Evolutionary conservation across 257 asterid species (phyloP).

Genomic region (Penstemon barbatus): DNA sequence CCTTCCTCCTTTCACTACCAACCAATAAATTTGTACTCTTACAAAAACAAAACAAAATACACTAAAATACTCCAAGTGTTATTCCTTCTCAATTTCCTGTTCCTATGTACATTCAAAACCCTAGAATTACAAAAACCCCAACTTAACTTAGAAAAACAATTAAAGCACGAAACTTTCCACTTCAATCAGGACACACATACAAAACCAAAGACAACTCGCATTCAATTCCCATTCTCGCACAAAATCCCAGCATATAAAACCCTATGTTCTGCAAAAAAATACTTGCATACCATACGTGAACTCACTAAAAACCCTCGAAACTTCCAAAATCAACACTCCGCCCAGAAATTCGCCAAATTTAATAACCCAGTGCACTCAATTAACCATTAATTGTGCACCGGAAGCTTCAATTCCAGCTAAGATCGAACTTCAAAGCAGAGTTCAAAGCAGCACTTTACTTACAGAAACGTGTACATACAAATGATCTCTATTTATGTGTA

Average conservation of each 20-base stretch:
- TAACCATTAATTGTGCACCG: conserved; percentile 22
- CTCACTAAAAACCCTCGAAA: conserved; percentile 19
- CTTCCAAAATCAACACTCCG: conserved; percentile 26
- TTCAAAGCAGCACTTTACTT: conserved; percentile 11
- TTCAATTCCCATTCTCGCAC: conserved; percentile 34
- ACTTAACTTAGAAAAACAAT: conserved; percentile 10
- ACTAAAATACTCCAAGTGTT: conserved; percentile 16
- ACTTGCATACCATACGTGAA: conserved; percentile 8
- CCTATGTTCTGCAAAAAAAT: conserved; percentile 40
- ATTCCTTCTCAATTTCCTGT: neutral
- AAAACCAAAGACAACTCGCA: conserved; percentile 33
- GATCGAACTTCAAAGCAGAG: conserved; percentile 30
- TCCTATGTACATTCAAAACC: conserved; percentile 25
- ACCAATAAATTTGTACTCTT: conserved; percentile 27
- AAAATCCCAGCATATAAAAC: conserved; percentile 33
- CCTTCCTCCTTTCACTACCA: conserved; percentile 18
- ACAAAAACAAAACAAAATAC: conserved; percentile 22
- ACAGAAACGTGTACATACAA: conserved; percentile 25
- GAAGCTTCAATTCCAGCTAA: conserved; percentile 38
- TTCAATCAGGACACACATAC: conserved; percentile 44
- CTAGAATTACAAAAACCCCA: conserved; percentile 25
- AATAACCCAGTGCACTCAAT: conserved; percentile 24
- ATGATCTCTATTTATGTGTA: conserved; percentile 32
- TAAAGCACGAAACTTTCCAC: conserved; percentile 24
- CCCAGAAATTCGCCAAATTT: conserved; percentile 22